Evolutionary conservation across 768 basidiomycete genomes (phyloP).

Genomic region (Lyophyllum decastes): DNA sequence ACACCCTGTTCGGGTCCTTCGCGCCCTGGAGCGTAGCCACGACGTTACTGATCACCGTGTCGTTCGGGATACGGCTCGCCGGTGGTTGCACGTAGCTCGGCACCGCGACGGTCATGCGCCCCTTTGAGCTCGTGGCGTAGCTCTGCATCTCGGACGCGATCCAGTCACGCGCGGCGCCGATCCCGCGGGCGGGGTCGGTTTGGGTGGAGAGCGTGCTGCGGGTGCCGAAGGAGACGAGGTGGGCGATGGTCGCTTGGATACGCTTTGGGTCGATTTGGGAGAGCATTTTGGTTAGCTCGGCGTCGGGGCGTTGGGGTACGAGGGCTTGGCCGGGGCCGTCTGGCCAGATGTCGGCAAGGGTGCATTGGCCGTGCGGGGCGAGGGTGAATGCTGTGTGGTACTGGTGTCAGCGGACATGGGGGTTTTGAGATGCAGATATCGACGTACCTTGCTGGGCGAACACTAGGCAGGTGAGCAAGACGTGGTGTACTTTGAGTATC

Average conservation of each 20-base stretch:
- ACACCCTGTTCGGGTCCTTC: conserved; percentile 48
- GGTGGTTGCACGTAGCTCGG: conserved; percentile 46
- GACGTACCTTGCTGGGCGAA: not conserved
- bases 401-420: too few species aligned
- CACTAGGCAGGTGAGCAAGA: not conserved
- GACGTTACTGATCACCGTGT: conserved; percentile 53
- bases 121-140: conserved; percentile 37
- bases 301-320: conserved; percentile 41
- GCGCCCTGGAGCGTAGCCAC: conserved; percentile 50
- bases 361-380: not conserved
- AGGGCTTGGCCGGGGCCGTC: conserved; percentile 46
- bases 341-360: conserved; percentile 37
- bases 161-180: conserved; percentile 60
- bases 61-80: conserved; percentile 33
- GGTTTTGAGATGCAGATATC: not conserved
- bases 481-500: not conserved
- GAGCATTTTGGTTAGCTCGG: conserved; percentile 47
- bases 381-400: conserved; percentile 4
- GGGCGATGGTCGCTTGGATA: conserved; percentile 47
- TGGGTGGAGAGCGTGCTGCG: conserved; percentile 54
- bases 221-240: conserved; percentile 58
- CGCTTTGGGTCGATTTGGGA: conserved; percentile 44
- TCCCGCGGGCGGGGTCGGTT: conserved; percentile 51
- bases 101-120: conserved; percentile 45
- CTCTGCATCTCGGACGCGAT: conserved; percentile 46